Conservation (phyloP, 768 basidiomycete genomes). For the Piloderma croceum region DNA sequence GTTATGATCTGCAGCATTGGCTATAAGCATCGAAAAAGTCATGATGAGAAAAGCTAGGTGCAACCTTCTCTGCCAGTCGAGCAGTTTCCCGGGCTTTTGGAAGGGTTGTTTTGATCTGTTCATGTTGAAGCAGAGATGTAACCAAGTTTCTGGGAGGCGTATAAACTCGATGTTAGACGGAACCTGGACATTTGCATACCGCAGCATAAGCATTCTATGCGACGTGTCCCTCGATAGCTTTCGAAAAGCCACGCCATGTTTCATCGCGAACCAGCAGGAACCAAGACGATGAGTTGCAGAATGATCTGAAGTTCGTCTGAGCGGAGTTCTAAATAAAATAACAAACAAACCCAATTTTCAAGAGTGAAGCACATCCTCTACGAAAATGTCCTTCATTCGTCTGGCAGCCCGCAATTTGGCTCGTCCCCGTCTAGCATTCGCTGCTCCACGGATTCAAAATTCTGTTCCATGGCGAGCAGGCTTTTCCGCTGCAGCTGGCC, state of each 20-base stretch:
- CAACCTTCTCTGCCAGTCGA: constrained; percentile 87
- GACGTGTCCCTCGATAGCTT: constrained; percentile 90
- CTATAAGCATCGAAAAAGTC: constrained; percentile 1
- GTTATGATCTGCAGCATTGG: constrained; percentile 84
- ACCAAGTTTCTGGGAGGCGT: constrained; percentile 74
- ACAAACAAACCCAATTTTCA: no score
- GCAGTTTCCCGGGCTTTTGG: constrained; percentile 93
- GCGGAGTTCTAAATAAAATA: no score
- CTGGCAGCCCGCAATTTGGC: constrained; percentile 23
- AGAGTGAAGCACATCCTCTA: neutral
- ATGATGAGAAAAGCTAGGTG: neutral
- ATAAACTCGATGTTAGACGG: neutral
- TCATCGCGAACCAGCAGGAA: constrained; percentile 61
- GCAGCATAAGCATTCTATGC: constrained; percentile 88
- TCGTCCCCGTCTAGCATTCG: constrained; percentile 22
- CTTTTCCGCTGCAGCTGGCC: constrained; percentile 29
- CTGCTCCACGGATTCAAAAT: constrained; percentile 23
- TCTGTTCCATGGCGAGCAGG: neutral
- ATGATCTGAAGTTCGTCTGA: no score
- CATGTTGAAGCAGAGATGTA: constrained; percentile 89
- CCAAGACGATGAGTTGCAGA: no score
- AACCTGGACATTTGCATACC: constrained; percentile 39
- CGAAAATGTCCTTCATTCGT: constrained; percentile 24
- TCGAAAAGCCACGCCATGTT: constrained; percentile 90
- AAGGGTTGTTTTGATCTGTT: constrained; percentile 92